Conservation (phyloP, 768 basidiomycete genomes). For the Termitomyces sp. region DNA sequence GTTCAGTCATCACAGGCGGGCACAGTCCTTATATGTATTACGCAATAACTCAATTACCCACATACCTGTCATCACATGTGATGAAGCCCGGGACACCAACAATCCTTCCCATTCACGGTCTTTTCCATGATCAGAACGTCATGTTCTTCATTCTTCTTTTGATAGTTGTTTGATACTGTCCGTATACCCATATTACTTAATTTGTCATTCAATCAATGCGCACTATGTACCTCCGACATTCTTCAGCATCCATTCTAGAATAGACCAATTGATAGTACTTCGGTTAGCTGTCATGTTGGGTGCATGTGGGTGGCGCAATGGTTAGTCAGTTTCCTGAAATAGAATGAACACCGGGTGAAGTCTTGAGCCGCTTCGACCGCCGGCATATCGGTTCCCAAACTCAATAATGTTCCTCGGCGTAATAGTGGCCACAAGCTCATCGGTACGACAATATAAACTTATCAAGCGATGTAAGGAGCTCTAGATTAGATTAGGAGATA, state of each 20-base stretch:
- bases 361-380: constrained; percentile 4
- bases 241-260: constrained; percentile 10
- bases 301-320: constrained; percentile 6
- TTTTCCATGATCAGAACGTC: constrained; percentile 12
- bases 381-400: constrained; percentile 1
- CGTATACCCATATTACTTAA: constrained; percentile 15
- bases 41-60: constrained; percentile 12
- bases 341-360: constrained; percentile 1
- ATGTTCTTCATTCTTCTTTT: constrained; percentile 5
- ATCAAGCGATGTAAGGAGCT: background rate
- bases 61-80: constrained; percentile 9
- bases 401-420: background rate
- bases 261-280: constrained; percentile 1
- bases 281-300: background rate
- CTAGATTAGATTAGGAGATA: constrained; percentile 4
- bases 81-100: constrained; percentile 10
- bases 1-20: background rate
- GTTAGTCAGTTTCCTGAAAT: constrained; percentile 4
- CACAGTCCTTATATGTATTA: constrained; percentile 3
- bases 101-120: constrained; percentile 20
- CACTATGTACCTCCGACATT: constrained; percentile 13
- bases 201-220: constrained; percentile 18
- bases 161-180: constrained; percentile 4
- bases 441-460: background rate
- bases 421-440: constrained; percentile 3